These are phyloP conservation scores for Zoysia matrella DNA, from an alignment of 202 grass and related monocot genomes.

Conservation along the genomic window DNA sequence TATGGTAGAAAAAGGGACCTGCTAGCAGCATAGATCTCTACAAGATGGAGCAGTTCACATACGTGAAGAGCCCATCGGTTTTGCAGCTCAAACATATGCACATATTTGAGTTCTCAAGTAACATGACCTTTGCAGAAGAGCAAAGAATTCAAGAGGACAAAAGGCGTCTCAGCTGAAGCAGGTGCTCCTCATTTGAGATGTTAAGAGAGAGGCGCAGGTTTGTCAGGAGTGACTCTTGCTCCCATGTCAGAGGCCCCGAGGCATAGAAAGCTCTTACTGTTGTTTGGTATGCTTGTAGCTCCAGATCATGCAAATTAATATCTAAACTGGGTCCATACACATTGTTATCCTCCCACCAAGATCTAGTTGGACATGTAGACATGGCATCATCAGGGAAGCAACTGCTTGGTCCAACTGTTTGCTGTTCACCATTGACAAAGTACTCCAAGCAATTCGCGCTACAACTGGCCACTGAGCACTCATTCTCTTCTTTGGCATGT, in stretches of 20 bases:
- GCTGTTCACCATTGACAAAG: slow-evolving; percentile 10
- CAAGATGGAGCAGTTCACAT: slow-evolving; percentile 8
- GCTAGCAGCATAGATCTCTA: neutral
- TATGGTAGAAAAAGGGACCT: neutral
- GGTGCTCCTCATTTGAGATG: slow-evolving; percentile 80
- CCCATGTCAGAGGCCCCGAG: slow-evolving; percentile 71
- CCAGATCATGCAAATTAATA: slow-evolving; percentile 55
- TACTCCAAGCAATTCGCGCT: slow-evolving; percentile 39
- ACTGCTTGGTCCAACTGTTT: neutral
- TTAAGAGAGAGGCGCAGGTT: slow-evolving; percentile 81
- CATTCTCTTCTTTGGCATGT: slow-evolving; percentile 38
- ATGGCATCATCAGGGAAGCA: slow-evolving; percentile 43
- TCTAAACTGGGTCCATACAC: slow-evolving; percentile 18
- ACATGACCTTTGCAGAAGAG: neutral
- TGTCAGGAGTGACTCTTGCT: slow-evolving; percentile 77
- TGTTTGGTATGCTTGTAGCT: slow-evolving; percentile 67
- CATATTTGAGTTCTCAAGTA: neutral
- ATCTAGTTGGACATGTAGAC: slow-evolving; percentile 28
- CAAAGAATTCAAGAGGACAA: slow-evolving; percentile 54
- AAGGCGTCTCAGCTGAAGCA: slow-evolving; percentile 61
- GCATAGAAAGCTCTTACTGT: slow-evolving; percentile 68
- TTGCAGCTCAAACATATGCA: neutral
- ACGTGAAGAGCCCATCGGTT: neutral
- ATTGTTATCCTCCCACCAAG: neutral
- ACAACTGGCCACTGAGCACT: slow-evolving; percentile 66